A percentile compares a stretch with the other conserved stretches of the same genome.
Conservation (phyloP, 768 basidiomycete genomes). For the Agrocybe praecox region DNA sequence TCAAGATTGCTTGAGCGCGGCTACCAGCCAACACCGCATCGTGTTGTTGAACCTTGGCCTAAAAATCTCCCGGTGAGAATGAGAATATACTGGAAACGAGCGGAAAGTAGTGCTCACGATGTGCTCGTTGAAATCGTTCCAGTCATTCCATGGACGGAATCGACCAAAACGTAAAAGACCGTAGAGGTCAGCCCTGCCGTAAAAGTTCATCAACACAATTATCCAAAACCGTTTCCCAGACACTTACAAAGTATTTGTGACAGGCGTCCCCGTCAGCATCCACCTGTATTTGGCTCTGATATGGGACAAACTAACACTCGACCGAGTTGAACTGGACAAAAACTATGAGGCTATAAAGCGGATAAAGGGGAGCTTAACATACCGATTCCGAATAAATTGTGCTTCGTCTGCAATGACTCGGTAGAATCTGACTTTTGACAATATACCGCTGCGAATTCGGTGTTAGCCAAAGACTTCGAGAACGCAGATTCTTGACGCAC, state of each 20-base stretch:
- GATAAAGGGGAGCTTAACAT: neutral
- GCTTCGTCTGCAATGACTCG: constrained; percentile 81
- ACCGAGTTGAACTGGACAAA: constrained; percentile 47
- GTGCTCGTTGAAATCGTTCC: constrained; percentile 62
- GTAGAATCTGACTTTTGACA: constrained; percentile 65
- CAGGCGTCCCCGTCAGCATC: constrained; percentile 79
- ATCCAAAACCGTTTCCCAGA: neutral
- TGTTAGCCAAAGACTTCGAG: neutral
- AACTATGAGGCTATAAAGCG: neutral
- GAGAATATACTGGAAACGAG: neutral
- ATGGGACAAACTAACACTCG: constrained; percentile 60
- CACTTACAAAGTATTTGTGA: constrained; percentile 67
- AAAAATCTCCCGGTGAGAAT: neutral
- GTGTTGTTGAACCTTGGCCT: constrained; percentile 55
- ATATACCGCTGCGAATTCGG: constrained; percentile 47
- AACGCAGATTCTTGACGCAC: constrained; percentile 30
- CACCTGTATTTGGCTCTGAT: constrained; percentile 71
- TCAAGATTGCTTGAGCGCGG: constrained; percentile 65
- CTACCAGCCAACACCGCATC: constrained; percentile 65
- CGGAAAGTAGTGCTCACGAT: constrained; percentile 43
- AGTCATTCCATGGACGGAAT: constrained; percentile 74
- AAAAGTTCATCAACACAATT: neutral
- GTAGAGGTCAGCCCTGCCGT: constrained; percentile 64
- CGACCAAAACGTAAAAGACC: constrained; percentile 70
- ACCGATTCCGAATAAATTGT: constrained; percentile 74